Conservation (phyloP, 75 land plant genomes). For the Cupressus sempervirens region DNA sequence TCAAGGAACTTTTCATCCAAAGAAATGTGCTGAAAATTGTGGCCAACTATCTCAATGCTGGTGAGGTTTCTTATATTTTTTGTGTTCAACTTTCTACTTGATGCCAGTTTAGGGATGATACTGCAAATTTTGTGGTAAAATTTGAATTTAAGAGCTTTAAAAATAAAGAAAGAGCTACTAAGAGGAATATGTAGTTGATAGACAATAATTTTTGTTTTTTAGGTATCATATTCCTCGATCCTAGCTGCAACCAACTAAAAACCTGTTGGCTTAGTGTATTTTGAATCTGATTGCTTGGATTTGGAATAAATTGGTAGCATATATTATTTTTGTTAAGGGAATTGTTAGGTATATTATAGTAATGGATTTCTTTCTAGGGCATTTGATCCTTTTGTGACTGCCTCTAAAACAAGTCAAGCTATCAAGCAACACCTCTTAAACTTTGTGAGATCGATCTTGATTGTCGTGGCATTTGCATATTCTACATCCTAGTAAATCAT, state of each 20-base stretch:
- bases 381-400: no score
- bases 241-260: conserved; percentile 68
- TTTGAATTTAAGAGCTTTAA: not conserved
- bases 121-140: not conserved
- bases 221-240: conserved; percentile 81
- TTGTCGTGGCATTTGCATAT: no score
- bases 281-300: no score
- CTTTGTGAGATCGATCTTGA: no score
- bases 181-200: not conserved
- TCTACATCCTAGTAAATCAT: no score
- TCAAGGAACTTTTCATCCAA: conserved; percentile 48
- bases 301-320: no score
- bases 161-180: not conserved
- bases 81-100: not conserved
- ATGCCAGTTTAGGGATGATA: not conserved
- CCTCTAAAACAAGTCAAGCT: no score
- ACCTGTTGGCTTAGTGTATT: no score
- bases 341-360: no score
- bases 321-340: no score
- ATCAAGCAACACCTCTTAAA: no score
- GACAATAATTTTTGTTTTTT: not conserved
- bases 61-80: conserved; percentile 31
- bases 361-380: no score
- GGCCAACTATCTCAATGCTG: conserved; percentile 84
- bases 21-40: conserved; percentile 63